These are phyloP conservation scores for Breynia disticha DNA, from an alignment of 441 rosid species.

Conservation along the genomic window DNA sequence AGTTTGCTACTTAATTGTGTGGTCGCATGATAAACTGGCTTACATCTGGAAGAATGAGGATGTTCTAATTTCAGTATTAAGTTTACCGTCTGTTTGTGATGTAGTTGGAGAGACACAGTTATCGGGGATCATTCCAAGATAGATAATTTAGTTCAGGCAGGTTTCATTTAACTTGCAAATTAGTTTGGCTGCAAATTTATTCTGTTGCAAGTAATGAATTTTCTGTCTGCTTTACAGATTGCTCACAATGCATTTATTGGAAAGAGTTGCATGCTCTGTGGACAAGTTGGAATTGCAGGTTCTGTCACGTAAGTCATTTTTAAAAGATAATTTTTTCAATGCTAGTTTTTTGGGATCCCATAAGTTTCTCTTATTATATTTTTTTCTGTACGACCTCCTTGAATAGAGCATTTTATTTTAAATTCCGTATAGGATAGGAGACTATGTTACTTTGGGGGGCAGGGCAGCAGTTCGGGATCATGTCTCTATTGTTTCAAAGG, in stretches of 20 bases:
- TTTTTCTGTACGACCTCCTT: too few species aligned
- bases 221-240: conserved; percentile 30
- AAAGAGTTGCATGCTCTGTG: conserved; percentile 65
- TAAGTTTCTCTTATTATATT: too few species aligned
- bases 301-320: conserved; percentile 49
- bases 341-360: neutral
- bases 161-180: conserved; percentile 3
- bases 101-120: conserved; percentile 76
- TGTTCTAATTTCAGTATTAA: too few species aligned
- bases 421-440: conserved; percentile 39
- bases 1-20: too few species aligned
- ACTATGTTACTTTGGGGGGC: conserved; percentile 55
- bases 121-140: conserved; percentile 62
- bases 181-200: neutral
- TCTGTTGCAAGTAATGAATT: neutral
- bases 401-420: conserved; percentile 1
- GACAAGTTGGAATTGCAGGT: conserved; percentile 79
- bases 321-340: neutral
- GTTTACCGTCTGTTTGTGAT: conserved; percentile 10
- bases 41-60: too few species aligned
- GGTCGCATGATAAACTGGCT: too few species aligned
- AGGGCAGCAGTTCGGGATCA: conserved; percentile 66
- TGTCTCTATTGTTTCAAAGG: conserved; percentile 56
- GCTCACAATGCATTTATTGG: conserved; percentile 72
- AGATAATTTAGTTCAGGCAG: conserved; percentile 74